Conservation (phyloP, 345 rosid genomes). For the Pseudoturritis turrita region DNA sequence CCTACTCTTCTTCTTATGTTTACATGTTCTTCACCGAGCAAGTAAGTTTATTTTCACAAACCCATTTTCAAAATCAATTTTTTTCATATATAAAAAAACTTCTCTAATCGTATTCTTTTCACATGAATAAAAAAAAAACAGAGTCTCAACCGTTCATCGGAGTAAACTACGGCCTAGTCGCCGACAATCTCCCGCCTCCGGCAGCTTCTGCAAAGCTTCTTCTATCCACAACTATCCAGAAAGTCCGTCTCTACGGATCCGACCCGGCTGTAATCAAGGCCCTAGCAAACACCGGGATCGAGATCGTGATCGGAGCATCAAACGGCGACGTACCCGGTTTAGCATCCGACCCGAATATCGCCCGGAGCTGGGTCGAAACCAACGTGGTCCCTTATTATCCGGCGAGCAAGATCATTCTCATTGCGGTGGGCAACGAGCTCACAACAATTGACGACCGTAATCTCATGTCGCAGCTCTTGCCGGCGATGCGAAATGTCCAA, state of each 20-base stretch:
- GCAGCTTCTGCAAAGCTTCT: conserved; percentile 69
- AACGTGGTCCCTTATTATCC: conserved; percentile 76
- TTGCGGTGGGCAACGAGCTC: conserved; percentile 79
- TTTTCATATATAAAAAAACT: background rate
- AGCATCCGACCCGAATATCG: conserved; percentile 64
- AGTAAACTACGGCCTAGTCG: conserved; percentile 76
- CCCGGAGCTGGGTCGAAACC: conserved; percentile 57
- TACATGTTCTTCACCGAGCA: conserved; percentile 20
- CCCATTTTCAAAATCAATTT: background rate
- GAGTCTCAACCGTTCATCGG: conserved; percentile 77
- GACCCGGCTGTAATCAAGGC: conserved; percentile 72
- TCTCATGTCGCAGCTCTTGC: conserved; percentile 60
- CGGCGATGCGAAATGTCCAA: conserved; percentile 78
- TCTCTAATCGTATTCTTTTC: background rate
- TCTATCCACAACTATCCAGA: conserved; percentile 63
- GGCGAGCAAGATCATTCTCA: conserved; percentile 68
- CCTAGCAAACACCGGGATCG: conserved; percentile 71
- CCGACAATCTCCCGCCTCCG: conserved; percentile 80
- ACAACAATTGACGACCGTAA: conserved; percentile 41
- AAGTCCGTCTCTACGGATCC: conserved; percentile 70
- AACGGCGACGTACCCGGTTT: conserved; percentile 74
- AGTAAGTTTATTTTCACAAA: conserved; percentile 40
- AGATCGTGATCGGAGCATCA: conserved; percentile 61
- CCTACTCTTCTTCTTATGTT: conserved; percentile 37
- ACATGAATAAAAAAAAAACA: conserved; percentile 17